Base-by-base conservation (phyloP, 1,284 basidiomycete genomes). In the Fistulina hepatica region DNA sequence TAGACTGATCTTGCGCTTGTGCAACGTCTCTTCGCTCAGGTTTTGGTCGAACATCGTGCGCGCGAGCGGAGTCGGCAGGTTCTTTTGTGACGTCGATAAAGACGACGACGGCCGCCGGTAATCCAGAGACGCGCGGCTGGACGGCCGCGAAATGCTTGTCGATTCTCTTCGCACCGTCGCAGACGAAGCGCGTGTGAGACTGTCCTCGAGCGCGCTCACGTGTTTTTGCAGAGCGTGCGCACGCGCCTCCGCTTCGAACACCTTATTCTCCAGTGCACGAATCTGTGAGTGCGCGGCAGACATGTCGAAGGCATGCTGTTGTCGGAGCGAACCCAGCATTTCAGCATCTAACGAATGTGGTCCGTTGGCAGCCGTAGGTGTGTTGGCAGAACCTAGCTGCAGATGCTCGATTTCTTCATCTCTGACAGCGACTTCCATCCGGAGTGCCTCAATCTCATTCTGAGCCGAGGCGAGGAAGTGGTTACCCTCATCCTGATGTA, bases 1-100 rank as follows among this genome's bases (percentile, higher is more conserved):
- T 43, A 93, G 60, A 54, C 85, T 89, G 43, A 88, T 76, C 50
- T 81, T 76, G 37, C 89, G 79, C 54, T 90, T 90, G 58, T 91
- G 86, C 25, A 76, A 65, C 21, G 83, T 80, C 53, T 84, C 77
- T 0, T 80, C 71, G 2, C 83, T 77, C 30, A 92, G 65, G 33
- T 69, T 69, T 16, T 77, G 70, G 46, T 85, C 82, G 38, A 77
- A 67, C 13, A 68, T 61, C 8, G 69, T 67, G 22, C 69, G 71
- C 12, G 19, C 28, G 21, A 69, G 63, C 12, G 67, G 60, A 16
- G 65, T 52, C 10, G 62, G 47, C 12, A 63, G 11, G 55, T 58
- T 19, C 15, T 4, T 19, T 9, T 19, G 28, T 13, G 15, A 16
- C 15, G 28, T 16, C 10, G 11, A 11, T n/a, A n/a, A n/a, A n/a